Conservation (phyloP, 169 alveolate genomes). For the Hepatocystis sp. region DNA sequence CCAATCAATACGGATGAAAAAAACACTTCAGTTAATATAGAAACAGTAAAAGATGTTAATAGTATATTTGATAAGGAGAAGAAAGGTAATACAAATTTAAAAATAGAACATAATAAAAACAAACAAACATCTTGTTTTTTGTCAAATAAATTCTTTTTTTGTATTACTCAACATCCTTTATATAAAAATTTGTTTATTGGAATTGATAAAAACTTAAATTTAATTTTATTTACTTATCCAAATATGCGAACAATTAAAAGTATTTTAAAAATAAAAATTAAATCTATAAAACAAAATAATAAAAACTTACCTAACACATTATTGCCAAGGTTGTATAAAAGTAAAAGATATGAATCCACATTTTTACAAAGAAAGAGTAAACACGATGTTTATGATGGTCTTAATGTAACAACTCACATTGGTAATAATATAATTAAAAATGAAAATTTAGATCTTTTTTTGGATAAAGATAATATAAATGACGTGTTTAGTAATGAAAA, state of each 20-base stretch:
- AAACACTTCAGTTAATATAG: too few relatives aligned
- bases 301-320: slow-evolving; percentile 39
- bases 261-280: slow-evolving; percentile 29
- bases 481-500: slow-evolving; percentile 44
- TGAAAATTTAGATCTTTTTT: too few relatives aligned
- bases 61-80: neutral
- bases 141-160: neutral
- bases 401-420: too few relatives aligned
- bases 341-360: slow-evolving; percentile 2
- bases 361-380: neutral
- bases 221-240: slow-evolving; percentile 37
- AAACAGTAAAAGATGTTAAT: too few relatives aligned
- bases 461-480: too few relatives aligned
- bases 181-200: slow-evolving; percentile 35
- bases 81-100: neutral
- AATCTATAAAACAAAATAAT: slow-evolving; percentile 24
- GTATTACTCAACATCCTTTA: slow-evolving; percentile 26
- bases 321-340: slow-evolving; percentile 43
- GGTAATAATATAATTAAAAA: too few relatives aligned
- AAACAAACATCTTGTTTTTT: neutral
- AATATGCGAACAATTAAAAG: slow-evolving; percentile 22
- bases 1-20: too few relatives aligned
- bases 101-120: neutral
- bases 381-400: too few relatives aligned
- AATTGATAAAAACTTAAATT: slow-evolving; percentile 16